Evolutionary conservation across 2,329 filamentous ascomycete species (phyloP), one percentile per base, ranked within the genome.

Genomic region (Pestalotiopsis sp.): DNA sequence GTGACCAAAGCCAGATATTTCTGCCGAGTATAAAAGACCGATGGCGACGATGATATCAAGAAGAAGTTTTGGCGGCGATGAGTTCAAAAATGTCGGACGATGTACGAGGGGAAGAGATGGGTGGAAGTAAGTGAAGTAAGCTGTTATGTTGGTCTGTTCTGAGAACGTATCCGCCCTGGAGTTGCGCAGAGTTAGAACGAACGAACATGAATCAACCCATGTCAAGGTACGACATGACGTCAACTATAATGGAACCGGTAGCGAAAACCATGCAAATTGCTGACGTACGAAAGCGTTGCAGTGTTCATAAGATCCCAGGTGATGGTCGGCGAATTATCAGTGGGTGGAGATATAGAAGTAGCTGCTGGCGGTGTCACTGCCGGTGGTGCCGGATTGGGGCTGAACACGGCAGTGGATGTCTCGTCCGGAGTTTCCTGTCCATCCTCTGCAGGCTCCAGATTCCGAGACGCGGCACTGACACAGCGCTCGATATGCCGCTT

Each of bases 81-180:
- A 14, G 7, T 17, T 36, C 9, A 31, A 25, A 23, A 63, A 63
- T 31, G 23, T 63, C 17, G 60, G 11, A 4, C 60, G 60, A 63
- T 63, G 60, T n/a, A 63, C 11, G 38, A 63, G 11, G 11, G 60
- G 60, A 12, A 63, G 60, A n/a, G 60, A 39, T 45, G 60, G n/a
- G 31, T 63, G 60, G 20, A 63, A 63, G 12, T 63, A 63, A 17
- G 12, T n/a, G 14, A 63, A 63, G 38, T 63, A 63, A 31, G 60
- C 36, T 9, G 27, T 36, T 4, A 63, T 31, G 38, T 63, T 27
- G 17, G 31, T 36, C 5, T 63, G 27, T 63, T 17, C n/a, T 36
- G 31, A 13, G 2, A 31, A 20, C 4, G 11, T 5, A 63, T 13
- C 31, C 25, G 17, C n/a, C 4, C 60, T 63, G 9, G 13, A 63